Evolutionary conservation across 1,284 basidiomycete genomes (phyloP).

Genomic region (Mycena citricolor): DNA sequence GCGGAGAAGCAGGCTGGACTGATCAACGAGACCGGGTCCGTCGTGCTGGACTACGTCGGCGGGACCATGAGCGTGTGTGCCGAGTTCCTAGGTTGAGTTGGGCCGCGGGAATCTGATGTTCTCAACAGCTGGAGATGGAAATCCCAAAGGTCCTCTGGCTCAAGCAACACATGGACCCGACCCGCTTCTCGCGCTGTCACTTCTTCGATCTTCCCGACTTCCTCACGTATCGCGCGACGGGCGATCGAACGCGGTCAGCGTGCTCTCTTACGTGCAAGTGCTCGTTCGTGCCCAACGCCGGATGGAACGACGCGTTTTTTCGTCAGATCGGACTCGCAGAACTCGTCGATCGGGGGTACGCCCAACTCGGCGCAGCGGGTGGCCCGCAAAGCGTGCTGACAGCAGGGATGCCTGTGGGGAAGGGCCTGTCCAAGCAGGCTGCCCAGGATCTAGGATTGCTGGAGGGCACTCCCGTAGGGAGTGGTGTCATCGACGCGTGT

Average conservation of each 20-base stretch:
- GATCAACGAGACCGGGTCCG: constrained; percentile 85
- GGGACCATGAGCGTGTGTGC: constrained; percentile 89
- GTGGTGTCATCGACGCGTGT: constrained; percentile 93
- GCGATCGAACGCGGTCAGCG: constrained; percentile 76
- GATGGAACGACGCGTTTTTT: constrained; percentile 92
- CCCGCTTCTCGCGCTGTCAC: constrained; percentile 79
- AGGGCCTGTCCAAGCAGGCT: constrained; percentile 76
- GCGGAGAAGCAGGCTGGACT: constrained; percentile 89
- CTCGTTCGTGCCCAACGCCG: constrained; percentile 86
- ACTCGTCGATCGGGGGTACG: constrained; percentile 65
- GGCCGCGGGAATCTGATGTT: not conserved
- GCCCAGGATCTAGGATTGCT: constrained; percentile 85
- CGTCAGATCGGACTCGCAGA: constrained; percentile 76
- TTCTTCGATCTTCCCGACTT: constrained; percentile 99
- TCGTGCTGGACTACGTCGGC: constrained; percentile 93
- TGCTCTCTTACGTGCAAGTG: constrained; percentile 98
- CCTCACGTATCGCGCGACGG: constrained; percentile 91
- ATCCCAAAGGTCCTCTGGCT: constrained; percentile 97
- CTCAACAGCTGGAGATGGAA: constrained; percentile 88
- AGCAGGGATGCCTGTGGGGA: constrained; percentile 91
- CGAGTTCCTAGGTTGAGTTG: constrained; percentile 1
- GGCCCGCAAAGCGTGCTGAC: constrained; percentile 73
- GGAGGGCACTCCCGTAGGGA: constrained; percentile 92
- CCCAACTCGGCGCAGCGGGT: constrained; percentile 73
- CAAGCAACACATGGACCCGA: constrained; percentile 80